Evolutionary conservation across 1,284 basidiomycete species (phyloP).

Genomic region (Fomitopsis schrenkii): DNA sequence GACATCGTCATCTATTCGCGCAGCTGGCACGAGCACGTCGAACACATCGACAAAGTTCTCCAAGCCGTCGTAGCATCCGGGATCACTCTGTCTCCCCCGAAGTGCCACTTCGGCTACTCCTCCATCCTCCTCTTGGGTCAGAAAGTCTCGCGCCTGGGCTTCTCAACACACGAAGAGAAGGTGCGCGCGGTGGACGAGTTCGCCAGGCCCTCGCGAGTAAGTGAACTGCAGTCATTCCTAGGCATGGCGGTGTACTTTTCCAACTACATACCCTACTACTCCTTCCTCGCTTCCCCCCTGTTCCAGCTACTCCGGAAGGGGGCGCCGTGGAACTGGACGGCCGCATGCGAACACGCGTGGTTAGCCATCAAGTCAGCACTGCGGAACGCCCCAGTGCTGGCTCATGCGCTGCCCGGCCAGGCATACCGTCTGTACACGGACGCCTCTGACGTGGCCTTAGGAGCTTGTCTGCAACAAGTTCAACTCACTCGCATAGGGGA

Average conservation of each 20-base stretch:
- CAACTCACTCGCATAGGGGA: slow-evolving; percentile 30
- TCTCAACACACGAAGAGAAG: slow-evolving; percentile 28
- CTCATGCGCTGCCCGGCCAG: slow-evolving; percentile 14
- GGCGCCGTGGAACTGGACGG: slow-evolving; percentile 13
- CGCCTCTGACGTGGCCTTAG: slow-evolving; percentile 26
- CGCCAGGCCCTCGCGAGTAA: slow-evolving; percentile 17
- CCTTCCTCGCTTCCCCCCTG: slow-evolving; percentile 23
- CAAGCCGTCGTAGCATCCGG: slow-evolving; percentile 23
- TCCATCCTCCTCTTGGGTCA: slow-evolving; percentile 32
- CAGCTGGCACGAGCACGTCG: slow-evolving; percentile 30
- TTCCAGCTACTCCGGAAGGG: slow-evolving; percentile 18
- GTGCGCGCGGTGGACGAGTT: slow-evolving; percentile 23
- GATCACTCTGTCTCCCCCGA: slow-evolving; percentile 30
- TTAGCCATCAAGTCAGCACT: slow-evolving; percentile 11
- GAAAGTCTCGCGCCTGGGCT: slow-evolving; percentile 23
- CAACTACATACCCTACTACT: no score
- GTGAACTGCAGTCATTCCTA: slow-evolving; percentile 27
- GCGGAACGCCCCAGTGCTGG: slow-evolving; percentile 13
- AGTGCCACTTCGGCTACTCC: slow-evolving; percentile 31
- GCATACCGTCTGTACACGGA: slow-evolving; percentile 29
- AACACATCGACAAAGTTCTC: slow-evolving; percentile 23
- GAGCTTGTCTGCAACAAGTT: slow-evolving; percentile 28
- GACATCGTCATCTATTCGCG: slow-evolving; percentile 35
- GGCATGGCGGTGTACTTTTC: slow-evolving; percentile 32
- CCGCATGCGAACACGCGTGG: slow-evolving; percentile 13